Evolutionary conservation across 2,329 filamentous ascomycete species (phyloP).

Genomic region (Davidsoniella eucalypti): DNA sequence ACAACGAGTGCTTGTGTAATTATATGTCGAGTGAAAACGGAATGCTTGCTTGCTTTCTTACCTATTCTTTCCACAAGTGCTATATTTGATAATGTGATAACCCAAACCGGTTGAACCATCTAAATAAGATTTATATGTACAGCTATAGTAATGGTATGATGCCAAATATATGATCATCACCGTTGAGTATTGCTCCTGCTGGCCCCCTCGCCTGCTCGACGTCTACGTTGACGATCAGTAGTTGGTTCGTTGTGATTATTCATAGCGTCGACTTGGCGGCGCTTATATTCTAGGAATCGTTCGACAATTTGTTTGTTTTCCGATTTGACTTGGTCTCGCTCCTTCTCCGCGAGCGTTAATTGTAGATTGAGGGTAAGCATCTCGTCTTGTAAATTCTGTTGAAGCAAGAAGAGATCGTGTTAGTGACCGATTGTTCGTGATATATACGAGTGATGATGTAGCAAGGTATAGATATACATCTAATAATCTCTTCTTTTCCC

Average conservation of each 20-base stretch:
- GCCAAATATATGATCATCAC: too few species aligned
- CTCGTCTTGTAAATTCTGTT: slow-evolving; percentile 74
- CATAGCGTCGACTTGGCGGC: slow-evolving; percentile 53
- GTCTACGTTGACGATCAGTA: slow-evolving; percentile 47
- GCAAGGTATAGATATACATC: slow-evolving; percentile 32
- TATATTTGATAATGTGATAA: too few species aligned
- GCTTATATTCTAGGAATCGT: slow-evolving; percentile 77
- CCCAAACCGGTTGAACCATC: too few species aligned
- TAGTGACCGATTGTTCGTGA: not conserved
- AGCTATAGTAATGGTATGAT: too few species aligned
- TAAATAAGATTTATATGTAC: too few species aligned
- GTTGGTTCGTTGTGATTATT: not conserved
- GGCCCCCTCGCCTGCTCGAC: slow-evolving; percentile 20
- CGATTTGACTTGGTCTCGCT: slow-evolving; percentile 50
- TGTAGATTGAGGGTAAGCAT: slow-evolving; percentile 77
- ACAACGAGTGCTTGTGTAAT: too few species aligned
- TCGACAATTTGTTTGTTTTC: slow-evolving; percentile 85
- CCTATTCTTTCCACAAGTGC: too few species aligned
- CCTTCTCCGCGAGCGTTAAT: slow-evolving; percentile 70
- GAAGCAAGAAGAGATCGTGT: too few species aligned
- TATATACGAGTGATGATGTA: not conserved
- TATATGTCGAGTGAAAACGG: too few species aligned
- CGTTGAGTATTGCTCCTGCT: too few species aligned
- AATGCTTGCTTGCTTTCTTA: too few species aligned
- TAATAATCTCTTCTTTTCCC: slow-evolving; percentile 66